phyloP scores from a whole-genome alignment of 352 stramenopile genomes.

The Pythium rishiriense region DNA sequence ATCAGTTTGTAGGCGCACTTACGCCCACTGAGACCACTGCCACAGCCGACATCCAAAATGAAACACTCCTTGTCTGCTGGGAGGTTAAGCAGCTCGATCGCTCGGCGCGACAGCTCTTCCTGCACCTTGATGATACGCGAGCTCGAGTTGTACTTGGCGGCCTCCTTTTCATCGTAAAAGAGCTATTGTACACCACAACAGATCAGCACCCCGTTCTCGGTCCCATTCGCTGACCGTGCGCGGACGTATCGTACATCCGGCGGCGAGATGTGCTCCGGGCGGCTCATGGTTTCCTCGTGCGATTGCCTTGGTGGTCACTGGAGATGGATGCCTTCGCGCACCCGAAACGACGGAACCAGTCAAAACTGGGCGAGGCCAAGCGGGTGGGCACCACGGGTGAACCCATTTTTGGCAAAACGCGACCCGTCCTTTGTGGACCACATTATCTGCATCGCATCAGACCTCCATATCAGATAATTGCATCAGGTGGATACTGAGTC shows the following conservation, averaged over 20 bases:
- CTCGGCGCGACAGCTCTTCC: constrained; percentile 94
- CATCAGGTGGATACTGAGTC: not conserved
- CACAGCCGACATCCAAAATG: constrained; percentile 97
- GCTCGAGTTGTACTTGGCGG: constrained; percentile 92
- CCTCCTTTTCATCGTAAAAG: constrained; percentile 93
- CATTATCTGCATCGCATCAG: constrained; percentile 1
- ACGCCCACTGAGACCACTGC: constrained; percentile 95
- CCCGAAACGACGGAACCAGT: constrained; percentile 33
- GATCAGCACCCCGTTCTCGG: not conserved
- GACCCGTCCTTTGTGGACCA: constrained; percentile 18
- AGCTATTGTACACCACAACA: constrained; percentile 44
- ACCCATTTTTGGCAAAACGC: not conserved
- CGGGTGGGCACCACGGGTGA: not conserved
- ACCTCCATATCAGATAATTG: not conserved
- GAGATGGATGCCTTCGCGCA: constrained; percentile 19
- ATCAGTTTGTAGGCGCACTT: constrained; percentile 18
- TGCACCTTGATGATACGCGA: constrained; percentile 94
- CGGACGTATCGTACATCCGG: constrained; percentile 83
- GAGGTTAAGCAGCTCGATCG: constrained; percentile 97
- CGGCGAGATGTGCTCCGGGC: constrained; percentile 83
- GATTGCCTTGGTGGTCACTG: constrained; percentile 2
- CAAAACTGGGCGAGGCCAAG: constrained; percentile 10
- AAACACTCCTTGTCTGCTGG: constrained; percentile 84
- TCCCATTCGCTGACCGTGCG: too few relatives aligned
- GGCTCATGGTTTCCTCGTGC: constrained; percentile 64